Base-by-base conservation (phyloP, 2,329 filamentous ascomycete genomes). In the Cercospora janseana region DNA sequence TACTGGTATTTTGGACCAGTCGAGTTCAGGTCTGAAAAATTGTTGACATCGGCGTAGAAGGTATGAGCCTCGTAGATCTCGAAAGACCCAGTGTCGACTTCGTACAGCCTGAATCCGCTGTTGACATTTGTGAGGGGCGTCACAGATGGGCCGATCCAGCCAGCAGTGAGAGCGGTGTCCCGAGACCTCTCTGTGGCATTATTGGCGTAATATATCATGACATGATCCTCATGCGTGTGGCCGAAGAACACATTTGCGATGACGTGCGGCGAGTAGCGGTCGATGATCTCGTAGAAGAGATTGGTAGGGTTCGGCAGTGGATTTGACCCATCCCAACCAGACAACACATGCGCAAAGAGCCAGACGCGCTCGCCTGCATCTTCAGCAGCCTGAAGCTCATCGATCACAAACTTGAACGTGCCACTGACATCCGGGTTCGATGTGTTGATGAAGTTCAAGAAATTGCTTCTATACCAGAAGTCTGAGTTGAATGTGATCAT, bases 61-160 rank as follows among this genome's bases (percentile, higher is more conserved):
- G 77, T 80, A 54, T 76, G 77, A 3, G 77, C 76, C 16, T 79
- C 73, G 60, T 78, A 77, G 55, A 80, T 66, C 26, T 77, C 73
- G 58, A 79, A 80, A 29, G 71, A 68, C 13, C 72, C 75, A 0
- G 76, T 79, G 58, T 80, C 77, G 10, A 80, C 75, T 59, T 78
- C 74, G 60, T 80, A 80, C 63, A 79, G 65, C 15, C 78, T 67
- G 68, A 75, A 79, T 0, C 73, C 77, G 20, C 70, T 73, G 62
- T 80, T 80, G 18, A 79, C 62, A 50, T 79, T 79, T 1, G 74
- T 79, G n/a, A 79, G 58, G 0, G 77, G 77, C 0, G 77, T 79
- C 8, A 80, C 66, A 27, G 67, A 72, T 1, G 77, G 77, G 1
- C 72, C 72, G 38, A 80, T 75, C 76, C 77, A 80, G 24, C 74